phyloP scores from a whole-genome alignment of 768 basidiomycete genomes.

The Russula dissimulans region DNA sequence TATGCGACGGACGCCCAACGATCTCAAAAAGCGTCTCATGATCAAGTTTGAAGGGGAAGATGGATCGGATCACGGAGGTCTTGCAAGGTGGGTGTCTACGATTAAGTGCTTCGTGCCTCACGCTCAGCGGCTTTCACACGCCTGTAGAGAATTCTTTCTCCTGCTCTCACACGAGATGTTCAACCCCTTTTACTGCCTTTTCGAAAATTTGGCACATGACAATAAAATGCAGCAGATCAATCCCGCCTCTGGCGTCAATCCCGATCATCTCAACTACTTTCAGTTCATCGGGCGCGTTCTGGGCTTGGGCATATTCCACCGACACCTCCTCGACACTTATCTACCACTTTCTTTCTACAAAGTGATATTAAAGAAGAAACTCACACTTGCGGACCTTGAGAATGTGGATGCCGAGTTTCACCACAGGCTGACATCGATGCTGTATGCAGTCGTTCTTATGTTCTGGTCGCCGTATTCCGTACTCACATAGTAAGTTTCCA shows the following conservation, averaged over 20 bases:
- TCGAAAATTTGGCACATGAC: constrained; percentile 99
- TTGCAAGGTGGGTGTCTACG: constrained; percentile 63
- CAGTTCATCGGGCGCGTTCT: constrained; percentile 97
- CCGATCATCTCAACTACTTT: constrained; percentile 99
- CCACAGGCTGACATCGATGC: constrained; percentile 97
- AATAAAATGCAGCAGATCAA: constrained; percentile 99
- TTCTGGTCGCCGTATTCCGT: not conserved
- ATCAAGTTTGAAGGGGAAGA: constrained; percentile 99
- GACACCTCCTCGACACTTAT: constrained; percentile 97
- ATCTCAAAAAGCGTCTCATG: constrained; percentile 97
- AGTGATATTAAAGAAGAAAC: constrained; percentile 98
- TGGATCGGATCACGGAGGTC: constrained; percentile 95
- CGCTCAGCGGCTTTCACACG: not conserved
- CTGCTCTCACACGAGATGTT: constrained; percentile 99
- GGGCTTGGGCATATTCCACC: constrained; percentile 96
- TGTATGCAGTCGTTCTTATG: constrained; percentile 44
- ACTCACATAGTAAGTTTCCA: constrained; percentile 27
- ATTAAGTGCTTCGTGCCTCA: not conserved
- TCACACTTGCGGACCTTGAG: constrained; percentile 86
- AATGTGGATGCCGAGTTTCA: constrained; percentile 93
- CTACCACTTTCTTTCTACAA: constrained; percentile 99
- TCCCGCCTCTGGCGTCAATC: constrained; percentile 95
- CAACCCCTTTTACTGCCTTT: constrained; percentile 99
- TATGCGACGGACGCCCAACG: constrained; percentile 97
- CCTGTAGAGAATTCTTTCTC: constrained; percentile 95